Base-by-base conservation (phyloP, 2,329 filamentous ascomycete species). In the Amauroascus niger region DNA sequence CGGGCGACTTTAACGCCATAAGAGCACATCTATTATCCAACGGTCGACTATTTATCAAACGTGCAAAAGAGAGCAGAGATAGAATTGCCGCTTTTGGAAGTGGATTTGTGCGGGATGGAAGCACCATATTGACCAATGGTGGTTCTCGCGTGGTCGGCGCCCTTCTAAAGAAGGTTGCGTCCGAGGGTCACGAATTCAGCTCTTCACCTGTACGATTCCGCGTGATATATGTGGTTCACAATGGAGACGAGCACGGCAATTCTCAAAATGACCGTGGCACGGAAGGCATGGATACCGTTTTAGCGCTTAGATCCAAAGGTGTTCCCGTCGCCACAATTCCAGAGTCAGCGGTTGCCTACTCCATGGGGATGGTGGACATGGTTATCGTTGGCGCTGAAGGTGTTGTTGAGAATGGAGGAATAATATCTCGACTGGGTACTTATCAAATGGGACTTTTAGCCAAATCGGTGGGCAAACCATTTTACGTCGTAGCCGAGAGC, bases 401-500 rank as follows among this genome's bases (percentile, higher is more conserved):
- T 39, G 88, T 97, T 14, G 88, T 94, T 18, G 88, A 95, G 65
- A 95, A 95, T 65, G 93, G 93, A 48, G 91, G 91, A 35, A 86
- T 97, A 61, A 87, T 98, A 61, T 91, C 87, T 22, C 78, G 90
- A 47, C 80, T 97, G 71, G 91, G 91, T 24, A 84, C 82, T 3
- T 91, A 87, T 62, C 89, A 95, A 73, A 84, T 97, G 61, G 90
- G 88, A 1, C 75, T 88, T 61, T 74, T 96, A 50, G 89, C 90
- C 4, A 83, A 84, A 63, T 79, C 79, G 13, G 78, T 79, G 57
- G 81, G 83, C 37, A 83, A 87, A 58, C 86, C 86, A 0, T 88
- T 97, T 62, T 95, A 94, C 64, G 89, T 95, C 16, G 89, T 93
- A 4, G 86, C 86, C 1, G 93, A 98, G 74, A 94, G 87, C 63